Evolutionary conservation across 148 eudicot species (phyloP).

Genomic region (Selenicereus undatus): DNA sequence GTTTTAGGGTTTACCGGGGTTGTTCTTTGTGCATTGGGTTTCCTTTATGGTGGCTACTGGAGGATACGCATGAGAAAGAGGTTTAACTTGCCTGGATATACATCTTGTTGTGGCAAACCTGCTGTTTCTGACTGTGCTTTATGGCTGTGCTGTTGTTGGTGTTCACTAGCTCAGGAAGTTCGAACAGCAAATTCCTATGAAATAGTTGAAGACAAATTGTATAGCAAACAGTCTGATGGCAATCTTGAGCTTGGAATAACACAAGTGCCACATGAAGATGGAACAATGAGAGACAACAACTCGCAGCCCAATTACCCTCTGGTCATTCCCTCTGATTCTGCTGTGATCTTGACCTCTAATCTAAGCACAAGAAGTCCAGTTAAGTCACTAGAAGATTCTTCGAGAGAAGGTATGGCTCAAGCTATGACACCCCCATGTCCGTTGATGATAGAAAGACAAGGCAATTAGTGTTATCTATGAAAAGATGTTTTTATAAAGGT

Average conservation of each 20-base stretch:
- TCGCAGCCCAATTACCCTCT: conserved; percentile 49
- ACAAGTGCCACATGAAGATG: conserved; percentile 41
- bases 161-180: conserved; percentile 96
- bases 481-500: background rate
- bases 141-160: conserved; percentile 97
- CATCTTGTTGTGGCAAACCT: conserved; percentile 62
- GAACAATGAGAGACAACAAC: conserved; percentile 26
- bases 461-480: conserved; percentile 16
- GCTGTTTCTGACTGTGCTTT: conserved; percentile 61
- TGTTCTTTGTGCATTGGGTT: conserved; percentile 72
- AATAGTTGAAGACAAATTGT: conserved; percentile 62
- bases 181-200: conserved; percentile 79
- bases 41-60: conserved; percentile 95
- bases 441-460: conserved; percentile 25
- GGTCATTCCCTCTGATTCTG: conserved; percentile 31
- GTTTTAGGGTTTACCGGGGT: conserved; percentile 67
- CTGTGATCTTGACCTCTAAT: conserved; percentile 17
- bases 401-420: conserved; percentile 21
- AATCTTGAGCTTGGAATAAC: conserved; percentile 30
- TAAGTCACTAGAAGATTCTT: conserved; percentile 20
- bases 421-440: conserved; percentile 36
- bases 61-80: conserved; percentile 93
- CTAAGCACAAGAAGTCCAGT: conserved; percentile 25
- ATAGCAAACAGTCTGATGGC: conserved; percentile 36
- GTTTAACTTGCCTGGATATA: conserved; percentile 64